Percentiles rank a stretch among this genome's conserved stretches.
These are phyloP conservation scores for Bipolaris gigantea DNA, from an alignment of 2,329 filamentous ascomycete species.

Conservation along the genomic window DNA sequence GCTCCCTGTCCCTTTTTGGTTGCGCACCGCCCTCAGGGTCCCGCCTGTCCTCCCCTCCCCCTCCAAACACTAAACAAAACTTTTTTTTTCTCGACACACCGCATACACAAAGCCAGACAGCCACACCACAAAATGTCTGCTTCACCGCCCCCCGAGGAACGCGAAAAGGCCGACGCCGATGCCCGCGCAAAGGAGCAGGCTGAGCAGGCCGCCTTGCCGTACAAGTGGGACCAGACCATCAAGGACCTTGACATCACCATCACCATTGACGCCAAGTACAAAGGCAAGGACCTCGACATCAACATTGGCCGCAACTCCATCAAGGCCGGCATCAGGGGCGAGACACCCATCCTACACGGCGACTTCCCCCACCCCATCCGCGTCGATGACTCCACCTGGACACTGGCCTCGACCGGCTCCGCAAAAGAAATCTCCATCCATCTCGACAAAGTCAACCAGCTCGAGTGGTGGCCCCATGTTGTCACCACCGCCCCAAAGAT, in stretches of 20 bases:
- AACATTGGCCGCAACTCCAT: conserved; percentile 79
- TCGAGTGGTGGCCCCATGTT: conserved; percentile 98
- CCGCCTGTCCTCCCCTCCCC: conserved; percentile 7
- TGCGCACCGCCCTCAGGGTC: conserved; percentile 11
- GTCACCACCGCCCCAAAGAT: conserved; percentile 85
- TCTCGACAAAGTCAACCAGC: conserved; percentile 93
- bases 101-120: conserved; percentile 1
- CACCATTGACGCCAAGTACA: conserved; percentile 77
- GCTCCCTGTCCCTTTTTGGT: conserved; percentile 7
- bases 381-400: conserved; percentile 93
- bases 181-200: conserved; percentile 72
- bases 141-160: conserved; percentile 58
- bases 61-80: conserved; percentile 11
- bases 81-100: conserved; percentile 9
- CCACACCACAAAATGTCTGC: conserved; percentile 33
- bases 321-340: conserved; percentile 82
- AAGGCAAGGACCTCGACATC: conserved; percentile 80
- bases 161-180: conserved; percentile 59
- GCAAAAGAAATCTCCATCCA: conserved; percentile 81
- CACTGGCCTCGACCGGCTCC: conserved; percentile 67
- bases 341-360: conserved; percentile 73
- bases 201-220: conserved; percentile 89
- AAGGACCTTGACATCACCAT: conserved; percentile 81
- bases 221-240: conserved; percentile 97
- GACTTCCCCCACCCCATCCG: conserved; percentile 77